Percentiles rank a stretch among this genome's conserved stretches.
Evolutionary conservation across 2,329 filamentous ascomycete species (phyloP).

Genomic region (Cryphonectria radicalis): DNA sequence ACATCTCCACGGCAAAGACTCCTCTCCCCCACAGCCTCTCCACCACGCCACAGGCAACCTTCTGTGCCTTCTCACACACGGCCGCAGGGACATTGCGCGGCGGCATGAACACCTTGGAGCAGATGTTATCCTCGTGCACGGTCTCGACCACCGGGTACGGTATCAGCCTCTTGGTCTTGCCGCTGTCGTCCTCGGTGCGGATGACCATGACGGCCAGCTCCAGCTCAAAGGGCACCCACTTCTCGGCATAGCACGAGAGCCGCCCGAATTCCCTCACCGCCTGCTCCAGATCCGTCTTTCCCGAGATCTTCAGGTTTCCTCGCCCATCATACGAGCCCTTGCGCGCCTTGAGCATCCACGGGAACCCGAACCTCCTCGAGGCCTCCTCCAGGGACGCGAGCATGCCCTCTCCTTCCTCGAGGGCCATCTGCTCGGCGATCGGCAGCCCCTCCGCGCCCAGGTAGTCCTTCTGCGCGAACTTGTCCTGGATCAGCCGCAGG

Average conservation of each 20-base stretch:
- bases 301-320: constrained; percentile 61
- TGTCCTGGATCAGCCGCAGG: constrained; percentile 89
- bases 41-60: constrained; percentile 79
- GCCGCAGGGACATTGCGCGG: constrained; percentile 69
- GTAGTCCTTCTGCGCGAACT: constrained; percentile 87
- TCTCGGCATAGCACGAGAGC: constrained; percentile 82
- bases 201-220: constrained; percentile 96
- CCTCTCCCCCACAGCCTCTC: constrained; percentile 83
- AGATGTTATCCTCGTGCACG: constrained; percentile 92
- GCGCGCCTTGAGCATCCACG: constrained; percentile 90
- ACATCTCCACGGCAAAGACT: constrained; percentile 97
- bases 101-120: constrained; percentile 88
- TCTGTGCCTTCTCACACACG: constrained; percentile 69
- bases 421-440: constrained; percentile 70
- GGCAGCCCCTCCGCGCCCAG: constrained; percentile 70
- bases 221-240: constrained; percentile 82
- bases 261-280: constrained; percentile 72
- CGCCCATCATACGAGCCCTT: constrained; percentile 93
- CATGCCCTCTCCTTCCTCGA: constrained; percentile 60
- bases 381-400: constrained; percentile 66
- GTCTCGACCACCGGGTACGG: constrained; percentile 93
- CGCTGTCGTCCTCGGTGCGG: constrained; percentile 74
- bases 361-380: constrained; percentile 71
- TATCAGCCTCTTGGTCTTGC: constrained; percentile 55
- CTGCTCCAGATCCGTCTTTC: constrained; percentile 54